phyloP scores from a whole-genome alignment of 2,329 filamentous ascomycete genomes.

The Drechslerella dactyloides region DNA sequence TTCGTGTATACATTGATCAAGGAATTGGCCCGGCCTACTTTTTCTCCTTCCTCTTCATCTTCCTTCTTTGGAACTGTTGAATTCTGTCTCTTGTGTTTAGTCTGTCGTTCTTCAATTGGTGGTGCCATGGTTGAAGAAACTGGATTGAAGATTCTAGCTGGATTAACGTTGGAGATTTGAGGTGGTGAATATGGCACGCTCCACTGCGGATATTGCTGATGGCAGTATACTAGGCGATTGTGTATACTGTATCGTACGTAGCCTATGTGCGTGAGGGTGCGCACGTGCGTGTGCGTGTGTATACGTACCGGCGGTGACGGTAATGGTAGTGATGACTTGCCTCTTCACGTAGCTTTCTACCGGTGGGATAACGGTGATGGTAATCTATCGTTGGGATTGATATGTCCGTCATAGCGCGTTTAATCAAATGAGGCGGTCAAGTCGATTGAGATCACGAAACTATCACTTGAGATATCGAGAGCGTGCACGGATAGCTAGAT shows the following conservation, averaged over 20 bases:
- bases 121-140: background rate
- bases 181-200: too few relatives aligned
- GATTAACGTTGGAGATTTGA: too few relatives aligned
- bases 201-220: too few relatives aligned
- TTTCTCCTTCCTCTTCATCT: background rate
- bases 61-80: background rate
- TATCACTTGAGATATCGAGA: too few relatives aligned
- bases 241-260: background rate
- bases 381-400: too few relatives aligned
- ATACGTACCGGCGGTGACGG: background rate
- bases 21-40: slow-evolving; percentile 1
- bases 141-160: too few relatives aligned
- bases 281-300: background rate
- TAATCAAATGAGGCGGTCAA: too few relatives aligned
- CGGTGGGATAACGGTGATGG: too few relatives aligned
- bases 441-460: too few relatives aligned
- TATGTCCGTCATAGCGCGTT: too few relatives aligned
- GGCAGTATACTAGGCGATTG: background rate
- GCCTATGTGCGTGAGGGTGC: too few relatives aligned
- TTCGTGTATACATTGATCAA: slow-evolving; percentile 47
- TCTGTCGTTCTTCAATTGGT: background rate
- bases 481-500: too few relatives aligned
- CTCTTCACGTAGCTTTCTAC: background rate
- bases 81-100: slow-evolving; percentile 8
- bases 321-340: background rate